Evolutionary conservation across 805 yeast species (phyloP), one percentile per base, ranked within the genome.

Genomic region (Saccharomyces kudriavzevii): DNA sequence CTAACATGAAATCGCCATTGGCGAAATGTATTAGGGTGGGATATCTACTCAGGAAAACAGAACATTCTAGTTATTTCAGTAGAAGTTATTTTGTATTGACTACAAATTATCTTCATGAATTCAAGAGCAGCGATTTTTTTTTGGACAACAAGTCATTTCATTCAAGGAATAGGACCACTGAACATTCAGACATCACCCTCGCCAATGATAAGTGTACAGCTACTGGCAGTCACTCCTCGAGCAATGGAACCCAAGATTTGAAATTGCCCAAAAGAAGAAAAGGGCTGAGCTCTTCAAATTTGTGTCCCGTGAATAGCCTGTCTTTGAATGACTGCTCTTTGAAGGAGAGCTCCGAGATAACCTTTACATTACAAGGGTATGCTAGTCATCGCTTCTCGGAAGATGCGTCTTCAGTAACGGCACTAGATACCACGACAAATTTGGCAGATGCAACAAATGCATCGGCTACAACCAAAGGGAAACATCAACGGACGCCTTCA

Each of bases 61-160:
- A 84, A 63, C 79, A 75, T 60, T 68, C 83, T 57, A 82, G 82
- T 66, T 80, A 79, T 49, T 83, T 83, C 66, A 75, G 80, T 2
- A 76, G 77, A 58, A 81, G 83, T 45, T 84, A 81, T 75, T 85
- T 82, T 59, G 86, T 85, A 10, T 72, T 85, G 54, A 83, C 89
- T 5, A 80, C 85, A 60, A 82, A 81, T 61, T 84, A 75, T 56
- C 66, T 85, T 40, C 89, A 84, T 67, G 89, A 85, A 66, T 85
- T 84, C 68, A 81, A 78, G 61, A 70, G 65, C 47, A 65, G 67
- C 50, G 65, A 70, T 51, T 65, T 70, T 43, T 70, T 65, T 52
- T 60, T 35, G 8, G 24, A 35, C 4, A 35, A 8, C 43, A 35
- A 17, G 22, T 8, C 43, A 9, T 5, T 13, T 17, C 43, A 11